Base-by-base conservation (phyloP, 1,284 basidiomycete species). In the Rhodotorula sp. region DNA sequence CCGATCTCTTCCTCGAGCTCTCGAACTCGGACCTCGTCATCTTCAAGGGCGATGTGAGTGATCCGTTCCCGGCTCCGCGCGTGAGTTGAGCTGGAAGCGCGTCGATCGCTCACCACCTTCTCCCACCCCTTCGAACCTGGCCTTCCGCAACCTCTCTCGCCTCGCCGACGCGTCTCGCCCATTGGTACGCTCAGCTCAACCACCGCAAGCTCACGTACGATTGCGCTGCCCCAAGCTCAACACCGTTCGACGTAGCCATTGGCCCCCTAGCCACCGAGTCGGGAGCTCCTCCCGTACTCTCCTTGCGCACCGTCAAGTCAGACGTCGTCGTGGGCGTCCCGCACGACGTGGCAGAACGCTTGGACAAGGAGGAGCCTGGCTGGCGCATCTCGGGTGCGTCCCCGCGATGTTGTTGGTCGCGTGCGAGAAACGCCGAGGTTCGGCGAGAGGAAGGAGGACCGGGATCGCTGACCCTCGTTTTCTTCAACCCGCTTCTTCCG, bases 1-100 rank as follows among this genome's bases (percentile, higher is more conserved):
- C 92, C 4, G 94, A 97, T 85, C 85, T 97, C 61, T 97, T 96
- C 86, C 85, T 96, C 64, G 88, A 96, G 80, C 87, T 98, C 58
- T 89, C 90, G 71, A 88, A 88, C 54, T 92, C 91, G 44, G 90
- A 98, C 79, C 86, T 97, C 54, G 94, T 97, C 78, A 31, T 48
- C 31, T 63, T 63, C 54, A 63, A 56, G 62, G 54, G 53, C 20
- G 60, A 61, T 40, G 59, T 59, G 28, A 31, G 59, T 59, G 24
- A 13, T 4, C 9, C 9, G 22, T 18, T 15, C 18, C 11, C 22
- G 24, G 22, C 50, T n/a, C 9, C 31, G 24, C 7, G 24, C n/a
- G n/a, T n/a, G n/a, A n/a, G n/a, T n/a, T 48, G 30, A 20, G 58
- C 26, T 15, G 40, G 40, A 44, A 44, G 40, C 40, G 40, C 40